These are phyloP conservation scores for Penicillium coprophilum DNA, from an alignment of 495 filamentous ascomycete species.

Conservation along the genomic window DNA sequence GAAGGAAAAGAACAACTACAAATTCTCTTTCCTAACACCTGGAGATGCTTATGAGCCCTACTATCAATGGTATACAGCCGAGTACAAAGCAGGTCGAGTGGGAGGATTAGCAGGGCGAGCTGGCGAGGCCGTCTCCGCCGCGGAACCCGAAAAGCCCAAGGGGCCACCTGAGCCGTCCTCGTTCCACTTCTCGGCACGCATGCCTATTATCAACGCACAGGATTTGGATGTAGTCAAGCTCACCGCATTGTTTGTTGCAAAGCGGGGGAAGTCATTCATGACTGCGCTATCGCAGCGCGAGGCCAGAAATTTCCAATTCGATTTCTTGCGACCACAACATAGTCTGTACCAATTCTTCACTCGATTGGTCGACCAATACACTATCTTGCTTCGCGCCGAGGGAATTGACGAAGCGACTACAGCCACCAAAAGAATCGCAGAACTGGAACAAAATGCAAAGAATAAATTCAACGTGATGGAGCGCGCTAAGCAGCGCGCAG, in stretches of 20 bases:
- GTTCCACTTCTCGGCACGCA: constrained; percentile 92
- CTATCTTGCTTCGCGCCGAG: constrained; percentile 66
- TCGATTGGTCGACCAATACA: constrained; percentile 89
- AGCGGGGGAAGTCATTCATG: constrained; percentile 87
- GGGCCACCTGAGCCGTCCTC: constrained; percentile 86
- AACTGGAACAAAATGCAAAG: constrained; percentile 72
- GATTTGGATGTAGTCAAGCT: constrained; percentile 91
- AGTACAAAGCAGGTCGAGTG: background rate
- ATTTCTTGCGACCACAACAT: constrained; percentile 94
- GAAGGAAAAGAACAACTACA: constrained; percentile 81
- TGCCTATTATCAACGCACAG: constrained; percentile 95
- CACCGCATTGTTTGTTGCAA: constrained; percentile 87
- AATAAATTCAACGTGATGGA: constrained; percentile 80
- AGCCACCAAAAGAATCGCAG: constrained; percentile 66
- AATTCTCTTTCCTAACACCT: constrained; percentile 83
- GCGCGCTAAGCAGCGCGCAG: constrained; percentile 77
- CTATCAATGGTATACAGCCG: constrained; percentile 71
- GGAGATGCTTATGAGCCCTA: constrained; percentile 84
- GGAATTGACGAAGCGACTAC: constrained; percentile 68
- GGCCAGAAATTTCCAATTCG: constrained; percentile 90
- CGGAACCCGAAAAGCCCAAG: constrained; percentile 65
- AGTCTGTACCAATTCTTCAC: constrained; percentile 94
- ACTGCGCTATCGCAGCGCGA: constrained; percentile 85
- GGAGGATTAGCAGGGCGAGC: constrained; percentile 15
- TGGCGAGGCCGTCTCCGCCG: constrained; percentile 57